Conservation (phyloP, 345 rosid species). For the Acer campestre region DNA sequence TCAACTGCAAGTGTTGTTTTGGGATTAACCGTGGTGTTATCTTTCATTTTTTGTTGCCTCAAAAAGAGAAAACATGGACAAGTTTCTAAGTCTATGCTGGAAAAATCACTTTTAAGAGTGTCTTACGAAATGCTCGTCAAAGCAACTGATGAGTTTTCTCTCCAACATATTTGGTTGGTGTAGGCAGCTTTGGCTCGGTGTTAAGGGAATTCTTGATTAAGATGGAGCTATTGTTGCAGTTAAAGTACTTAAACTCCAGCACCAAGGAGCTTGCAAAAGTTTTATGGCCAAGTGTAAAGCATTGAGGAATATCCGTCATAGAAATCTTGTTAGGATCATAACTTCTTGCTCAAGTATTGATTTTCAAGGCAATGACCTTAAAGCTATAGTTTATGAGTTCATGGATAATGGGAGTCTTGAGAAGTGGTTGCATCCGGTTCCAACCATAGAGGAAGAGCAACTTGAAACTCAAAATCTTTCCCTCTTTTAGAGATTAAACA, state of each 20-base stretch:
- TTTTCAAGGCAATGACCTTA: slow-evolving; percentile 22
- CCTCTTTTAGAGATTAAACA: slow-evolving; percentile 15
- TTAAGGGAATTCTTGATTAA: slow-evolving; percentile 16
- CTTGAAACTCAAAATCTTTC: not conserved
- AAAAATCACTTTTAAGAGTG: not conserved
- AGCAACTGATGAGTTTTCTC: slow-evolving; percentile 27
- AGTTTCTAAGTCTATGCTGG: not conserved
- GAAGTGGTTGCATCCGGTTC: slow-evolving; percentile 23
- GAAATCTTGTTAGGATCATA: slow-evolving; percentile 20
- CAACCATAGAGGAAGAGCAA: not conserved
- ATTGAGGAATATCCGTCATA: slow-evolving; percentile 17
- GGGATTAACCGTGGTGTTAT: not conserved
- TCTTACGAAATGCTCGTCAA: slow-evolving; percentile 13
- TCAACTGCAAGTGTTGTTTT: not conserved
- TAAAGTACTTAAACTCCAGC: slow-evolving; percentile 20
- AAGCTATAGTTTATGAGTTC: slow-evolving; percentile 23
- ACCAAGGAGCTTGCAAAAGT: slow-evolving; percentile 18
- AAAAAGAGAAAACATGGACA: not conserved
- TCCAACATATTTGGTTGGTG: slow-evolving; percentile 15
- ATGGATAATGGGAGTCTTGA: slow-evolving; percentile 31
- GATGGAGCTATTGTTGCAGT: slow-evolving; percentile 1
- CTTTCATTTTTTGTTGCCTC: not conserved
- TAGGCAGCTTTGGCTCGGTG: slow-evolving; percentile 24
- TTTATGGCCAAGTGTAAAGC: slow-evolving; percentile 26
- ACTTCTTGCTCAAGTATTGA: slow-evolving; percentile 23